Conservation (phyloP, 2,329 filamentous ascomycete genomes). For the Alternaria sp. region DNA sequence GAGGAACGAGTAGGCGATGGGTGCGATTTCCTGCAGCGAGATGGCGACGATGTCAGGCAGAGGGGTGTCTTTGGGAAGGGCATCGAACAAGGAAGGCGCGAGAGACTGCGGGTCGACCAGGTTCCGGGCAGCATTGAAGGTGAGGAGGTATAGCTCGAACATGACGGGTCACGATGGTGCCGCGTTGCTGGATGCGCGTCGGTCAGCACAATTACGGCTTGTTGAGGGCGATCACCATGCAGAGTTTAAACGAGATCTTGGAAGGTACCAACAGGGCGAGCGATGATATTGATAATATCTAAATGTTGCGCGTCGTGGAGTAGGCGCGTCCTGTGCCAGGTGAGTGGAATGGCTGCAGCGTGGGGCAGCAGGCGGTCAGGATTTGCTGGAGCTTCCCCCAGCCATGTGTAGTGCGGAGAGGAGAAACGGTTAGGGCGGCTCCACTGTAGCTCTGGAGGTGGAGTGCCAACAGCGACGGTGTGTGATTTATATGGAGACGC, state of each 20-base stretch:
- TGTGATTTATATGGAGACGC: conserved; percentile 33
- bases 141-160: conserved; percentile 79
- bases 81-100: conserved; percentile 68
- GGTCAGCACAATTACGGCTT: conserved; percentile 32
- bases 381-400: conserved; percentile 16
- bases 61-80: conserved; percentile 54
- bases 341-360: conserved; percentile 2
- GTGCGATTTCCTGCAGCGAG: conserved; percentile 87
- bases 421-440: conserved; percentile 5
- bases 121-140: conserved; percentile 86
- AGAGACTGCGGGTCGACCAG: conserved; percentile 75
- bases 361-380: conserved; percentile 18
- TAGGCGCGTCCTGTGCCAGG: neutral
- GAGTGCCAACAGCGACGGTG: conserved; percentile 28
- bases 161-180: conserved; percentile 22
- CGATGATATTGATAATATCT: neutral
- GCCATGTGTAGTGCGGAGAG: conserved; percentile 13
- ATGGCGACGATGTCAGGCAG: conserved; percentile 74
- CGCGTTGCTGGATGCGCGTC: conserved; percentile 19
- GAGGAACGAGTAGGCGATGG: conserved; percentile 83
- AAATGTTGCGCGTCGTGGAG: neutral
- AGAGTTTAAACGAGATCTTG: neutral
- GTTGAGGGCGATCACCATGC: conserved; percentile 22
- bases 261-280: conserved; percentile 5
- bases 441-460: conserved; percentile 31